Evolutionary conservation across 1,139 yeast genomes (phyloP).

Genomic region (Blastobotrys arbuscula): DNA sequence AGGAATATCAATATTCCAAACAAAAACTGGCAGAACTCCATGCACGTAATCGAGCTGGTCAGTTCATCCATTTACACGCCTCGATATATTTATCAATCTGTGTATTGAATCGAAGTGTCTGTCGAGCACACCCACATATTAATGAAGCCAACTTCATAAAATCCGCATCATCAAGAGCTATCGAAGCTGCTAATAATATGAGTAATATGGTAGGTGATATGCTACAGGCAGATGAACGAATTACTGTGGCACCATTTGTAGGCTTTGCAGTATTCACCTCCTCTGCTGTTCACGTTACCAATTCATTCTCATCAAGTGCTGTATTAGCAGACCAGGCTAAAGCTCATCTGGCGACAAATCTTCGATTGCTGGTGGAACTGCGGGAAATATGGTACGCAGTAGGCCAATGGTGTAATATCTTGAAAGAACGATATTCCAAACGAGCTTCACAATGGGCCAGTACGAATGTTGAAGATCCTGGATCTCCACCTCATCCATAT

Average conservation of each 20-base stretch:
- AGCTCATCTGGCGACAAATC: constrained; percentile 32
- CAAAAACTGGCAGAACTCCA: constrained; percentile 21
- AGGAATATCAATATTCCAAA: constrained; percentile 23
- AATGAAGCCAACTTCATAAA: constrained; percentile 30
- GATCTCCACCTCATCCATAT: constrained; percentile 15
- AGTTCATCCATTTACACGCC: constrained; percentile 26
- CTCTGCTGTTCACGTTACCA: constrained; percentile 35
- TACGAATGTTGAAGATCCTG: constrained; percentile 7
- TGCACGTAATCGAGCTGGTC: constrained; percentile 23
- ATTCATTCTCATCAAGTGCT: constrained; percentile 32
- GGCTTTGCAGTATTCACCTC: constrained; percentile 35
- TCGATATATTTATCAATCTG: constrained; percentile 25
- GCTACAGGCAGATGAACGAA: constrained; percentile 28
- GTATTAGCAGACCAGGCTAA: constrained; percentile 30
- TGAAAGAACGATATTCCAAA: constrained; percentile 31
- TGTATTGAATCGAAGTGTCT: constrained; percentile 24
- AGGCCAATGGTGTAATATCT: constrained; percentile 35
- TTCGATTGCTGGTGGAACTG: constrained; percentile 31
- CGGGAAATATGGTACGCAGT: constrained; percentile 35
- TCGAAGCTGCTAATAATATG: constrained; percentile 32
- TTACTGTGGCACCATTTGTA: constrained; percentile 35
- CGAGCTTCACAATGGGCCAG: constrained; percentile 16
- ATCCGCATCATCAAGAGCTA: constrained; percentile 26
- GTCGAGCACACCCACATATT: constrained; percentile 18
- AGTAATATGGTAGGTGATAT: constrained; percentile 31